Evolutionary conservation across 1,139 yeast genomes (phyloP), one percentile per base, ranked within the genome.

Genomic region (Geotrichum aggregatum): DNA sequence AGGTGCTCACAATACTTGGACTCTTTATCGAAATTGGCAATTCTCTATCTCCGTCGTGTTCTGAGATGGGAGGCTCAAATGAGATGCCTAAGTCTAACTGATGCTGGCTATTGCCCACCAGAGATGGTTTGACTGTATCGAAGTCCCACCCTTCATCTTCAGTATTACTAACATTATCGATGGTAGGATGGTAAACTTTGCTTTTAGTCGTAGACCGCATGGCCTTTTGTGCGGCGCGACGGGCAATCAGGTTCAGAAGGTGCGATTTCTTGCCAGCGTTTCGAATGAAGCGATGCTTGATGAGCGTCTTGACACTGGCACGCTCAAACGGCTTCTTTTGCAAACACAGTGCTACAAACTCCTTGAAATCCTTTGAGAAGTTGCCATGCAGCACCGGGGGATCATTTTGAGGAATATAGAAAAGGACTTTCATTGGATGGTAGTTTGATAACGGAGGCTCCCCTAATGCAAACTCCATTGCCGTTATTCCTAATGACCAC

Each of bases 401-500:
- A 0, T 68, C 67, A 28, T 73, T 72, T 52, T 78, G 73, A 0
- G 84, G 83, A 40, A 81, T 81, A 41, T 70, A 66, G 59, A 79
- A 78, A 28, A 88, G 68, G 1, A 89, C 96, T 63, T 84, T 84
- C 89, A 87, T 85, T 3, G 96, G 95, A 61, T 81, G 87, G 44
- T 76, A 75, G 45, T 77, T 78, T 22, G 88, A 82, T 26, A 85
- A 67, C 2, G 96, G 96, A 0, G 96, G 96, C 59, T 80, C 85
- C 0, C 95, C 95, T 21, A 75, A 77, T n/a, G 86, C 84, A 57
- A 88, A 71, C 64, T 88, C 96, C 56, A 83, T 85, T 1, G 91
- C 85, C 34, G 96, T 87, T 57, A 92, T 87, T 0, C 98, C 99
- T 52, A 94, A 71, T 0, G 96, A 88, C 98, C 98, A 94, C 2